Evolutionary conservation across 345 rosid species (phyloP).

Genomic region (Mangifera indica): DNA sequence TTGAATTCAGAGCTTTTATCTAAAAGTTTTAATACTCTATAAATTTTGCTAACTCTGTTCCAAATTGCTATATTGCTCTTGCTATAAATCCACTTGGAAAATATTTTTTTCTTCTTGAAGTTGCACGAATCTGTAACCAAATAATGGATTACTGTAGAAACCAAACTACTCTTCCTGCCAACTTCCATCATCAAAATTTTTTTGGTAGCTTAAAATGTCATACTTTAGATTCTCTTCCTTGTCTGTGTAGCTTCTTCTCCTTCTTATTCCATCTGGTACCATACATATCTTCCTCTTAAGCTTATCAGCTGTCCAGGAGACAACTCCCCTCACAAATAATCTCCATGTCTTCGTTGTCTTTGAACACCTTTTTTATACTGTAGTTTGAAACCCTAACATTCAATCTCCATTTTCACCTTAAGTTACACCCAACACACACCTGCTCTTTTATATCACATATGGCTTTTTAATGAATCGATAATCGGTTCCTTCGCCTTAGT

Average conservation of each 20-base stretch:
- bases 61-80: too few relatives aligned
- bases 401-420: neutral
- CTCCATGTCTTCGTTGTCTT: conserved; percentile 8
- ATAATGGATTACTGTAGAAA: conserved; percentile 13
- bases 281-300: conserved; percentile 19
- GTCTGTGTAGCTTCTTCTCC: neutral
- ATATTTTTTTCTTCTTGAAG: neutral
- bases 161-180: conserved; percentile 30
- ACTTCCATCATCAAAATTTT: conserved; percentile 30
- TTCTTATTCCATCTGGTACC: neutral
- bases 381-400: too few relatives aligned
- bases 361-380: too few relatives aligned
- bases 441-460: too few relatives aligned
- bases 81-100: neutral
- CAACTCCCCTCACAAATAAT: conserved; percentile 8
- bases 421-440: too few relatives aligned
- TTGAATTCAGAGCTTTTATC: too few relatives aligned
- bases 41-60: too few relatives aligned
- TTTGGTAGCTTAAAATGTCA: conserved; percentile 20
- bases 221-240: too few relatives aligned
- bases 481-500: neutral
- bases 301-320: neutral
- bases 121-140: conserved; percentile 18
- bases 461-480: too few relatives aligned
- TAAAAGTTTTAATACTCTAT: too few relatives aligned